A percentile compares a stretch with the other conserved stretches of the same genome.
Evolutionary conservation across 768 basidiomycete genomes (phyloP).

Genomic region (Naganishia randhawae): DNA sequence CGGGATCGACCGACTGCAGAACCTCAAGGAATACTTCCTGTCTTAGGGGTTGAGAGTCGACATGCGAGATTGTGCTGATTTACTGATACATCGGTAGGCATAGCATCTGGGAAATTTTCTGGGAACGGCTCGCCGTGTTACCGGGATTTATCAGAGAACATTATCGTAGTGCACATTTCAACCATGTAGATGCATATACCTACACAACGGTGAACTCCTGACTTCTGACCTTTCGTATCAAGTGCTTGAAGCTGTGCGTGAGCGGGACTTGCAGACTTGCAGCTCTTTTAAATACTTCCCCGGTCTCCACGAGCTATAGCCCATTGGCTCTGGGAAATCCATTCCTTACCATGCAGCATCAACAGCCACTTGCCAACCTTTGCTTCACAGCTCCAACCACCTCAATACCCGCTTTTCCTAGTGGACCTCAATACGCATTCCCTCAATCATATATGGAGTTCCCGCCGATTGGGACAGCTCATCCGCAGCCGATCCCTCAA

Average conservation of each 20-base stretch:
- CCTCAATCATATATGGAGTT: not conserved
- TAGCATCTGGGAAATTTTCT: not conserved
- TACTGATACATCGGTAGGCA: not conserved
- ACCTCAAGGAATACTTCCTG: not conserved
- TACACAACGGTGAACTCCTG: no score
- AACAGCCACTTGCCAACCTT: not conserved
- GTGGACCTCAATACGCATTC: not conserved
- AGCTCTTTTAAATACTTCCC: no score
- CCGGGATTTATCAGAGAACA: no score
- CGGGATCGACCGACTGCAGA: not conserved
- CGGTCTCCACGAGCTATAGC: no score
- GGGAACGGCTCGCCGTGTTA: not conserved
- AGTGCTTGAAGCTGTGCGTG: no score
- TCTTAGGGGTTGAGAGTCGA: not conserved
- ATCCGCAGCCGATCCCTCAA: not conserved
- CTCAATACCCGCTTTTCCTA: not conserved
- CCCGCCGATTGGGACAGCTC: not conserved
- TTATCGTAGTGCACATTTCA: no score
- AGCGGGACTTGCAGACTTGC: no score
- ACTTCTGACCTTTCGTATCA: no score
- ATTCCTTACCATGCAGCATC: constrained; percentile 3
- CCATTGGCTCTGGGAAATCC: no score
- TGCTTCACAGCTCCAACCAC: constrained; percentile 15
- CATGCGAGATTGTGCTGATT: not conserved
- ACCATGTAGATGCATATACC: no score